Evolutionary conservation across 2,329 filamentous ascomycete genomes (phyloP).

Genomic region (Curvularia verruculosa): DNA sequence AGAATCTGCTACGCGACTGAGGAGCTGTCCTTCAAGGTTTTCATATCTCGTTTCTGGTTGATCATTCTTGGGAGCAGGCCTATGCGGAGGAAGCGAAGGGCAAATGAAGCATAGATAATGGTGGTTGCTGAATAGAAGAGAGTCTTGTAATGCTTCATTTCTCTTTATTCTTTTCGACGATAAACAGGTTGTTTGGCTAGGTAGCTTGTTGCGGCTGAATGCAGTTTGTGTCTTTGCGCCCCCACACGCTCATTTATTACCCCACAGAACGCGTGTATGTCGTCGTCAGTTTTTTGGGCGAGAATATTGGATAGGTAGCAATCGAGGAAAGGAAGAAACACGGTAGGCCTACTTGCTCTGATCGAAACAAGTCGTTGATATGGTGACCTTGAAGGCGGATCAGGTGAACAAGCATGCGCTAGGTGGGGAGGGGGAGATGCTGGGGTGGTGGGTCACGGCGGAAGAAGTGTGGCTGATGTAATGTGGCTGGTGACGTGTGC

Average conservation of each 20-base stretch:
- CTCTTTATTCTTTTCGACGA: not conserved
- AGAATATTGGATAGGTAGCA: too few relatives aligned
- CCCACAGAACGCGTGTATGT: constrained; percentile 8
- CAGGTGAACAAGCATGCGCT: not conserved
- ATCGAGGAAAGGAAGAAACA: not conserved
- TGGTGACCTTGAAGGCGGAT: not conserved
- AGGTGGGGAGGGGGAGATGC: not conserved
- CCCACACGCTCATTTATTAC: constrained; percentile 3
- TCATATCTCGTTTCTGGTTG: constrained; percentile 6
- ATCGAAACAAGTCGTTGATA: not conserved
- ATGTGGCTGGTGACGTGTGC: constrained; percentile 35
- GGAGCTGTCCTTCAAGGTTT: not conserved
- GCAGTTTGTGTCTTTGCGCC: not conserved
- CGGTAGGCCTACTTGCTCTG: not conserved
- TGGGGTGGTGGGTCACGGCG: not conserved
- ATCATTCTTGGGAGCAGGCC: constrained; percentile 18
- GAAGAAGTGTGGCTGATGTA: constrained; percentile 31
- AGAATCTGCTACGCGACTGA: not conserved
- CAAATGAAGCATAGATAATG: constrained; percentile 26
- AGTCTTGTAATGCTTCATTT: constrained; percentile 26
- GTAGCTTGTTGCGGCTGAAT: not conserved
- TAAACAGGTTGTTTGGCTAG: not conserved
- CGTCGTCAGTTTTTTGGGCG: not conserved
- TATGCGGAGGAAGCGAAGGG: constrained; percentile 24
- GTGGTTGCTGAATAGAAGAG: constrained; percentile 24